These are phyloP conservation scores for Cutaneotrichosporon cavernicola DNA, from an alignment of 1,284 basidiomycete genomes.

Conservation along the genomic window DNA sequence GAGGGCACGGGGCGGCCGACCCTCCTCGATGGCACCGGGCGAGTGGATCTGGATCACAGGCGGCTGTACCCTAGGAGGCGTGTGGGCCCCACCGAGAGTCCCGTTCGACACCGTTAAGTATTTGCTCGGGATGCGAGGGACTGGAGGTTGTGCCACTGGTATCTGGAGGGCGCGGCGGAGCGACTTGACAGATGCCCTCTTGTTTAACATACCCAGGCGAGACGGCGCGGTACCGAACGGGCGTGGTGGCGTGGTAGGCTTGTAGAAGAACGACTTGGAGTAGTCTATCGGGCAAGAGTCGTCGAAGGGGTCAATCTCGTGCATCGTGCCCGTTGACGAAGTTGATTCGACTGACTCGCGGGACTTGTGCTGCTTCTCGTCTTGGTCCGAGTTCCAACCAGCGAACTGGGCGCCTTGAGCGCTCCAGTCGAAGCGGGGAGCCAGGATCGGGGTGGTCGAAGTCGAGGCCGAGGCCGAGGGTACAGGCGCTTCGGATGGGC, in stretches of 20 bases:
- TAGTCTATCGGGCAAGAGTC: conserved; percentile 40
- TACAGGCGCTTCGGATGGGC: neutral
- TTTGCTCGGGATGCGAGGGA: conserved; percentile 40
- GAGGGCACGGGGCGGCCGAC: conserved; percentile 42
- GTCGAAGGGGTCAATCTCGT: conserved; percentile 21
- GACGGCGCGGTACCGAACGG: conserved; percentile 1
- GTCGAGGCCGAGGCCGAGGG: conserved; percentile 14
- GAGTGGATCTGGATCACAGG: conserved; percentile 47
- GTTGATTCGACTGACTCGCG: conserved; percentile 17
- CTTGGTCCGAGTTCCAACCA: conserved; percentile 36
- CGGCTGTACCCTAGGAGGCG: conserved; percentile 22
- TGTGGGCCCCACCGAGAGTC: conserved; percentile 13
- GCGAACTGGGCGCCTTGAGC: conserved; percentile 40
- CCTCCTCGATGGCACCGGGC: conserved; percentile 48
- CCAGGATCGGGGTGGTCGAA: conserved; percentile 30
- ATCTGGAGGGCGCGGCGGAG: conserved; percentile 44
- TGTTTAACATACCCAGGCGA: conserved; percentile 7
- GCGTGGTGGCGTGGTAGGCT: conserved; percentile 46
- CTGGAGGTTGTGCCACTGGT: conserved; percentile 39
- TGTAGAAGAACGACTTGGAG: conserved; percentile 53
- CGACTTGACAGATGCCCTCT: conserved; percentile 48
- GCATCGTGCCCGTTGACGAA: conserved; percentile 19
- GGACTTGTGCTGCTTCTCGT: conserved; percentile 11
- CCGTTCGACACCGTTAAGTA: conserved; percentile 16
- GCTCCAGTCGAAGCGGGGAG: conserved; percentile 43